Percentiles rank a stretch among this genome's conserved stretches.
These are phyloP conservation scores for Penicillium sp. DNA, from an alignment of 2,329 filamentous ascomycete genomes.

Conservation along the genomic window DNA sequence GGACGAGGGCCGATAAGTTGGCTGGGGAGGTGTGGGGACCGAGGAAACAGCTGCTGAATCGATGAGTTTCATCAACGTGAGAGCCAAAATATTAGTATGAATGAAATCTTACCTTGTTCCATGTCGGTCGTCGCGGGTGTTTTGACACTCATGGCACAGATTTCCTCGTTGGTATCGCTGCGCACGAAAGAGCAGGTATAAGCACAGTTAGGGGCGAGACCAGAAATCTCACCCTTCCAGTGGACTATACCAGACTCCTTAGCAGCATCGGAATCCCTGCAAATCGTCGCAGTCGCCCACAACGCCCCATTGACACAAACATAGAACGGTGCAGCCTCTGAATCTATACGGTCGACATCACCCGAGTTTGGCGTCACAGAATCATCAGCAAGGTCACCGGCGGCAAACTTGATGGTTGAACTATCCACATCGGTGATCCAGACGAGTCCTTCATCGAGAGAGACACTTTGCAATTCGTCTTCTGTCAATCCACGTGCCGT, in stretches of 20 bases:
- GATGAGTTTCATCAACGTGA: slow-evolving; percentile 12
- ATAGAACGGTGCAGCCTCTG: slow-evolving; percentile 62
- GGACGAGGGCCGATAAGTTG: slow-evolving; percentile 64
- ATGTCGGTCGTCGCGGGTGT: slow-evolving; percentile 62
- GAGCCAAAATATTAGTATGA: neutral
- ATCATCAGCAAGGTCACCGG: slow-evolving; percentile 48
- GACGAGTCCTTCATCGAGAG: slow-evolving; percentile 49
- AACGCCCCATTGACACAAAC: slow-evolving; percentile 67
- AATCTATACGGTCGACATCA: slow-evolving; percentile 33
- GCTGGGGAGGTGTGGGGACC: slow-evolving; percentile 56
- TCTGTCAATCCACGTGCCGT: slow-evolving; percentile 45
- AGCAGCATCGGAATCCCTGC: slow-evolving; percentile 49
- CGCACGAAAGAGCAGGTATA: slow-evolving; percentile 67
- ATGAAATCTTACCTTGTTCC: slow-evolving; percentile 56
- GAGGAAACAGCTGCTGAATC: slow-evolving; percentile 36
- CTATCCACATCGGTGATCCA: slow-evolving; percentile 53
- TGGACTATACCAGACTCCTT: slow-evolving; percentile 50
- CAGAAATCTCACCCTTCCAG: slow-evolving; percentile 67
- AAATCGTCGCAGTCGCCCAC: slow-evolving; percentile 65
- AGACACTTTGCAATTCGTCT: slow-evolving; percentile 47
- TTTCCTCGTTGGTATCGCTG: slow-evolving; percentile 59
- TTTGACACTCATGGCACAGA: slow-evolving; percentile 65
- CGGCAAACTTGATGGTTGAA: slow-evolving; percentile 53
- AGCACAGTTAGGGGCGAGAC: slow-evolving; percentile 65
- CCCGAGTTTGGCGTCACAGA: slow-evolving; percentile 34